Base-by-base conservation (phyloP, 108 stramenopile species). In the Fistulifera pelliculosa region DNA sequence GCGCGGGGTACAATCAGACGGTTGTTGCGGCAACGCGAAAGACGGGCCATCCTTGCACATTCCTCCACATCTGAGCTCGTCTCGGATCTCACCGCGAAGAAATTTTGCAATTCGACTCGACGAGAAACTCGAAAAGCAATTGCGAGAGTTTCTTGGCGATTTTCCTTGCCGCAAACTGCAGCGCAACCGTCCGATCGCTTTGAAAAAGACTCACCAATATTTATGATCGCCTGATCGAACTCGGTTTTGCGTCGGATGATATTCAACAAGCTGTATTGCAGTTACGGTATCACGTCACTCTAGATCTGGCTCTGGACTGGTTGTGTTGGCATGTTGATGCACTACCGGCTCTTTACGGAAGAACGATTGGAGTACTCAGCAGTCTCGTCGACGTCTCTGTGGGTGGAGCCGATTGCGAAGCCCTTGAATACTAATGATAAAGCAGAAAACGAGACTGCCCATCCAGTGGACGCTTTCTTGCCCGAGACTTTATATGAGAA, bases 261-360 rank as follows among this genome's bases (percentile, higher is more conserved):
- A 60, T 78, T 0, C 63, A 73, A 42, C 27, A 17, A 23, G 75
- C 61, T 0, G 63, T 70, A 14, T n/a, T 13, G 1, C 65, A 47
- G 27, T 48, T 77, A 31, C 50, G 55, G 17, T 83, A 75, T 35
- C 47, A 54, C 7, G 68, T 81, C 8, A 74, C 70, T 8, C 31
- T 88, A n/a, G 79, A 78, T 19, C 17, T 35, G 0, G 73, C 80
- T 12, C 58, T 88, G 27, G 80, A 88, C 68, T 88, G 73, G 73
- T 26, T 88, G n/a, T 88, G 86, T 56, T 53, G 77, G 28, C 47
- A 84, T 64, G 26, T 77, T 2, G 28, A 64, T 16, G 76, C 80
- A 26, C 59, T 88, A 48, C 86, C 86, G 7, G 16, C 44, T 5
- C 3, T 47, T 47, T 10, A 47, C 44, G 44, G 44, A 47, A 3